Evolutionary conservation across 352 stramenopile species (phyloP).

Genomic region (Phytophthora citrophthora): DNA sequence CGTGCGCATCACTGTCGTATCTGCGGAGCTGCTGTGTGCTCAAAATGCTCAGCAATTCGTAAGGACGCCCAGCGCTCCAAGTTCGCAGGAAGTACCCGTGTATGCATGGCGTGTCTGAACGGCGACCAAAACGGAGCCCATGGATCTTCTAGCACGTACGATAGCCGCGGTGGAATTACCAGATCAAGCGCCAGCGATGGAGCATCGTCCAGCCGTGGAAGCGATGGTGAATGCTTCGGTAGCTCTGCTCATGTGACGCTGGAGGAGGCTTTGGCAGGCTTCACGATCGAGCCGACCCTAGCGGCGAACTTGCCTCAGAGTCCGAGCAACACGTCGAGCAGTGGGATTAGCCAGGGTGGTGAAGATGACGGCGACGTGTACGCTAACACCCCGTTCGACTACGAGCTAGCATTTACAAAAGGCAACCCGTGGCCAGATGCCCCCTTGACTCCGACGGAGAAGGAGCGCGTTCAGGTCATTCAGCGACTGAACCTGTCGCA

Average conservation of each 20-base stretch:
- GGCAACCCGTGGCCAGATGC: conserved; percentile 82
- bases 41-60: conserved; percentile 74
- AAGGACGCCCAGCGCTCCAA: conserved; percentile 47
- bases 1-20: conserved; percentile 83
- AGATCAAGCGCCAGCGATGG: conserved; percentile 35
- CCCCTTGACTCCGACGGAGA: conserved; percentile 59
- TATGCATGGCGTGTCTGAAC: conserved; percentile 77
- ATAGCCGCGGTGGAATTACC: conserved; percentile 26
- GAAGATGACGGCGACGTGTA: conserved; percentile 67
- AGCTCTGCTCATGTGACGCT: conserved; percentile 45
- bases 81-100: conserved; percentile 49
- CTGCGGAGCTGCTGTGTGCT: conserved; percentile 75
- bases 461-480: conserved; percentile 63
- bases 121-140: conserved; percentile 53
- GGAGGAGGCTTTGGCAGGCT: conserved; percentile 40
- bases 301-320: conserved; percentile 30
- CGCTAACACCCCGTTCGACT: conserved; percentile 63
- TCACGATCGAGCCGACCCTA: conserved; percentile 49
- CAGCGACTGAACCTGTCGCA: conserved; percentile 77
- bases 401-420: conserved; percentile 75
- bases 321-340: conserved; percentile 47
- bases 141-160: conserved; percentile 34
- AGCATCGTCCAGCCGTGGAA: conserved; percentile 32
- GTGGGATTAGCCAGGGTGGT: conserved; percentile 29
- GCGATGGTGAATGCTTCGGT: conserved; percentile 43